Conservation (phyloP, 2,329 filamentous ascomycete genomes). For the Aspergillus cejpii region DNA sequence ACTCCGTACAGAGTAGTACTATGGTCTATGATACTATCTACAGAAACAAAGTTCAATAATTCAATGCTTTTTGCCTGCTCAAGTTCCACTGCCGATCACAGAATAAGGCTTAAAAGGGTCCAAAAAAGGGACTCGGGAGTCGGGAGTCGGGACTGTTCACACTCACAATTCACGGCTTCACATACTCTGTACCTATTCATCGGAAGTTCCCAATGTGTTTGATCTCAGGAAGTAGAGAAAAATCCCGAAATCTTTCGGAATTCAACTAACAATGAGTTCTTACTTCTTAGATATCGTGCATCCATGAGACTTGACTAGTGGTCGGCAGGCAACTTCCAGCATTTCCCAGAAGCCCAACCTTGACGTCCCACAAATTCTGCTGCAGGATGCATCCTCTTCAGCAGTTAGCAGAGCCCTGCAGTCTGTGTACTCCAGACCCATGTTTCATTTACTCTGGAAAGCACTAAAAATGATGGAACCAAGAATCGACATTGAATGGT, state of each 20-base stretch:
- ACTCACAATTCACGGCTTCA: too few relatives aligned
- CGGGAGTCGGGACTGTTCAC: too few relatives aligned
- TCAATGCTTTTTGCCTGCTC: too few relatives aligned
- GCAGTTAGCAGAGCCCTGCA: background rate
- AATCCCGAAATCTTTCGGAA: too few relatives aligned
- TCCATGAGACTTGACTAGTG: background rate
- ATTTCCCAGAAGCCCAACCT: background rate
- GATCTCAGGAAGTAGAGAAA: too few relatives aligned
- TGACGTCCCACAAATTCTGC: background rate
- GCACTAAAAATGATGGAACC: slow-evolving; percentile 10
- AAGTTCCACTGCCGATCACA: too few relatives aligned
- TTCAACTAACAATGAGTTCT: too few relatives aligned
- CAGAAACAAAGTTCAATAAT: background rate
- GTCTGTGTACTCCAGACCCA: slow-evolving; percentile 3
- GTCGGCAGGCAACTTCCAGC: too few relatives aligned
- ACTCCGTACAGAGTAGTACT: too few relatives aligned
- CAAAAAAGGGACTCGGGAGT: background rate
- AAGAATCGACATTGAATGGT: slow-evolving; percentile 2
- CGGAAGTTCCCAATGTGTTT: too few relatives aligned
- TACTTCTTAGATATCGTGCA: too few relatives aligned
- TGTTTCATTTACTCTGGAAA: slow-evolving; percentile 2
- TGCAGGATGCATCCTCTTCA: background rate
- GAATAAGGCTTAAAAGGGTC: background rate
- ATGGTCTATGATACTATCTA: background rate
- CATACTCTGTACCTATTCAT: too few relatives aligned